phyloP scores from a whole-genome alignment of 306 rosid genomes.

The Quercus engelmannii region DNA sequence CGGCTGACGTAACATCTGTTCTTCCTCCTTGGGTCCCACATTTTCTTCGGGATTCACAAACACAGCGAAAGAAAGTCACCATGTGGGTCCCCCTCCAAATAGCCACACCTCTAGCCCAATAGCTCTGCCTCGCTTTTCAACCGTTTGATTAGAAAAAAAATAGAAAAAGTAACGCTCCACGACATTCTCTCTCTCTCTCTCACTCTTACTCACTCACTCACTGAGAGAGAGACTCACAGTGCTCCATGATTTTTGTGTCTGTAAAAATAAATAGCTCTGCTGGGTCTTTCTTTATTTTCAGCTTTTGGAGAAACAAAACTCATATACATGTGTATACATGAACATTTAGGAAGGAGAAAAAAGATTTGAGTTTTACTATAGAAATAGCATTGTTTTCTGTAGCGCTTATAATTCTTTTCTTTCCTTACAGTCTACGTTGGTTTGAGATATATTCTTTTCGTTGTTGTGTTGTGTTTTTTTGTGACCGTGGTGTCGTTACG shows the following conservation, averaged over 20 bases:
- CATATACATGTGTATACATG: too few relatives aligned
- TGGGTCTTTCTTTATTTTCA: too few relatives aligned
- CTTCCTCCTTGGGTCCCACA: constrained; percentile 19
- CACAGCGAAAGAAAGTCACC: constrained; percentile 32
- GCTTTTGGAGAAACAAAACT: too few relatives aligned
- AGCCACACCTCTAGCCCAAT: not conserved
- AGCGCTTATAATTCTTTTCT: constrained; percentile 50
- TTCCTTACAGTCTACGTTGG: constrained; percentile 66
- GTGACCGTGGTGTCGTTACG: constrained; percentile 25
- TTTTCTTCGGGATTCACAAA: constrained; percentile 53
- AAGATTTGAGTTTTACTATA: too few relatives aligned
- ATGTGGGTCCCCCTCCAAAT: constrained; percentile 26
- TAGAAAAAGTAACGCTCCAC: constrained; percentile 10
- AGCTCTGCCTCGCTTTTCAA: constrained; percentile 20
- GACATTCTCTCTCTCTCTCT: not conserved
- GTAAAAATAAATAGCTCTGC: too few relatives aligned
- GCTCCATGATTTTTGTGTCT: too few relatives aligned
- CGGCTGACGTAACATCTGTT: constrained; percentile 2
- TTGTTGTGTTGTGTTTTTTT: not conserved
- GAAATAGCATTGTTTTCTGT: constrained; percentile 1
- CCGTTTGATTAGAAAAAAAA: constrained; percentile 39
- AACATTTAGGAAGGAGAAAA: too few relatives aligned
- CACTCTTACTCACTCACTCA: too few relatives aligned
- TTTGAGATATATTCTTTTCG: not conserved
- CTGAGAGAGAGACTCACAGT: too few relatives aligned